Evolutionary conservation across 2,329 filamentous ascomycete genomes (phyloP).

Genomic region (Cryphonectria japonica): DNA sequence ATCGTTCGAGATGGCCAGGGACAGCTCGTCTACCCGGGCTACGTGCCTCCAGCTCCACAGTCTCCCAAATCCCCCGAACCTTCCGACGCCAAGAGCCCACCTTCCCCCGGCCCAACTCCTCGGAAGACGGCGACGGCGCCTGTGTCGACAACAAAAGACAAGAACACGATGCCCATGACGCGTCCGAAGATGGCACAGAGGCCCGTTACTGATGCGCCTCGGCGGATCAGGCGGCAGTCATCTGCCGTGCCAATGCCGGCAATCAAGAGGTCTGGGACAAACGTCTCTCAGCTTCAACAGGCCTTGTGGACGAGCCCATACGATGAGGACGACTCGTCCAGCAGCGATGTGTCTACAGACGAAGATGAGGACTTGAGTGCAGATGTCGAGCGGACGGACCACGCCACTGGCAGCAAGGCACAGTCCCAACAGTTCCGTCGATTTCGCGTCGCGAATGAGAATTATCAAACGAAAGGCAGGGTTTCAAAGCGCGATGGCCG

Average conservation of each 20-base stretch:
- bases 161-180: not conserved
- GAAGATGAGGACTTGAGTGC: slow-evolving; percentile 33
- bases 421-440: slow-evolving; percentile 46
- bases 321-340: slow-evolving; percentile 31
- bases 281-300: slow-evolving; percentile 37
- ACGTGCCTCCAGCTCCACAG: slow-evolving; percentile 38
- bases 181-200: slow-evolving; percentile 32
- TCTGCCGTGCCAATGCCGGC: slow-evolving; percentile 28
- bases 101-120: slow-evolving; percentile 5
- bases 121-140: slow-evolving; percentile 29
- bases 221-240: slow-evolving; percentile 22
- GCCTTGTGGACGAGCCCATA: slow-evolving; percentile 33
- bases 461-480: slow-evolving; percentile 66
- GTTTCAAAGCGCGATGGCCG: slow-evolving; percentile 71
- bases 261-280: slow-evolving; percentile 35
- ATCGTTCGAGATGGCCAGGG: slow-evolving; percentile 40
- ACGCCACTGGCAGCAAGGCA: slow-evolving; percentile 10
- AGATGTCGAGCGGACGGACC: slow-evolving; percentile 14
- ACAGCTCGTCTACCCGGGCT: slow-evolving; percentile 39
- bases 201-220: slow-evolving; percentile 33
- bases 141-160: not conserved
- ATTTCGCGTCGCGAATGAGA: slow-evolving; percentile 66
- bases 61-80: slow-evolving; percentile 25
- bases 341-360: slow-evolving; percentile 34
- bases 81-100: not conserved